Percentiles rank a stretch among this genome's conserved stretches.
These are phyloP conservation scores for Candida schatavii DNA, from an alignment of 805 yeast species.

Conservation along the genomic window DNA sequence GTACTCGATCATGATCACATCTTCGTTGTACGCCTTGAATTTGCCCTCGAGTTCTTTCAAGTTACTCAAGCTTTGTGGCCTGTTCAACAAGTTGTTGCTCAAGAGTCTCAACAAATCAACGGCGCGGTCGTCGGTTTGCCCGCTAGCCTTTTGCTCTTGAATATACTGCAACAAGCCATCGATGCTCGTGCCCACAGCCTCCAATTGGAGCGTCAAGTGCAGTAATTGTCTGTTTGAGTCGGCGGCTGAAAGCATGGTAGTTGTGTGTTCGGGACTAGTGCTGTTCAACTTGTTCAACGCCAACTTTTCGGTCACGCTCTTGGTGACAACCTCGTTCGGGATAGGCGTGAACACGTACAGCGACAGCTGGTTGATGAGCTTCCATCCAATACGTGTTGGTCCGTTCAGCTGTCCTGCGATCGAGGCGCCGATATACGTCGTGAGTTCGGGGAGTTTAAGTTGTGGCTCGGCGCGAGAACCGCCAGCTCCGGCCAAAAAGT, in stretches of 20 bases:
- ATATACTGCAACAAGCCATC: slow-evolving; percentile 51
- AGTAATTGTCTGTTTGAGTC: slow-evolving; percentile 42
- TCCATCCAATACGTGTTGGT: slow-evolving; percentile 36
- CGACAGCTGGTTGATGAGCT: slow-evolving; percentile 26
- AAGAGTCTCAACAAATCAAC: slow-evolving; percentile 65
- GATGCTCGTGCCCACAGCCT: slow-evolving; percentile 44
- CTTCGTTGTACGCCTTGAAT: slow-evolving; percentile 73
- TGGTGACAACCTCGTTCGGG: slow-evolving; percentile 57
- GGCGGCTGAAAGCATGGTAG: slow-evolving; percentile 27
- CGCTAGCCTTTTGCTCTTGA: slow-evolving; percentile 31
- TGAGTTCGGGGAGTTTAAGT: slow-evolving; percentile 52
- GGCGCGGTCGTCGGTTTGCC: slow-evolving; percentile 44
- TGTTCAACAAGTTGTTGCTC: slow-evolving; percentile 52
- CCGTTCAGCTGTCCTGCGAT: slow-evolving; percentile 46
- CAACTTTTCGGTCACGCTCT: slow-evolving; percentile 46
- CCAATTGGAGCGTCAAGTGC: slow-evolving; percentile 45
- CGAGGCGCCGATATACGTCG: slow-evolving; percentile 75
- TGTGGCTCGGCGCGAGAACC: slow-evolving; percentile 20
- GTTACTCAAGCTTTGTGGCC: slow-evolving; percentile 48
- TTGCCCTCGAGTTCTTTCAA: slow-evolving; percentile 53
- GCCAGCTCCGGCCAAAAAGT: slow-evolving; percentile 43
- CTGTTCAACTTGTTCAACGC: slow-evolving; percentile 45
- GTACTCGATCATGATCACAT: slow-evolving; percentile 76
- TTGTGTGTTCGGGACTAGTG: slow-evolving; percentile 26
- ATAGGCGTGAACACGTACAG: slow-evolving; percentile 73